A percentile compares a stretch with the other conserved stretches of the same genome.
Conservation (phyloP, 2,329 filamentous ascomycete genomes). For the Xylaria sp. region DNA sequence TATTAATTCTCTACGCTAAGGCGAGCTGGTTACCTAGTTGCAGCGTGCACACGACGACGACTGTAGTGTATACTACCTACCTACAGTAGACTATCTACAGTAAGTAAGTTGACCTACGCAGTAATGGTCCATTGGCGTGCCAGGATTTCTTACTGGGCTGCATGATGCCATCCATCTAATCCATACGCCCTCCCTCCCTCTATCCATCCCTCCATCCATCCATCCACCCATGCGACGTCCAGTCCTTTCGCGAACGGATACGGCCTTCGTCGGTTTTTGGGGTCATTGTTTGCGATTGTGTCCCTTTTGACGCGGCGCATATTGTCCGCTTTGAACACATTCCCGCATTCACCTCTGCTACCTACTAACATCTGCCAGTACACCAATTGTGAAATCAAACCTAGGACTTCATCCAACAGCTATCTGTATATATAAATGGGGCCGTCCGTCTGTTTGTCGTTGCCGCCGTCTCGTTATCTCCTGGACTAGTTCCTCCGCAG, state of each 20-base stretch:
- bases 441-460: conserved; percentile 2
- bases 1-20: no score
- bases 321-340: conserved; percentile 15
- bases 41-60: no score
- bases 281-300: conserved; percentile 27
- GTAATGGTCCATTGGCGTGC: conserved; percentile 1
- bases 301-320: conserved; percentile 6
- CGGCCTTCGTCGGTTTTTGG: not conserved
- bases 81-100: no score
- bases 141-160: not conserved
- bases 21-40: no score
- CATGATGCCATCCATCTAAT: no score
- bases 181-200: no score
- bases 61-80: no score
- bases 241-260: not conserved
- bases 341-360: not conserved
- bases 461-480: conserved; percentile 19
- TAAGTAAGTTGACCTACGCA: no score
- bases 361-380: not conserved
- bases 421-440: conserved; percentile 23
- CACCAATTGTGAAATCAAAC: no score
- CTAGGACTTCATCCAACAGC: not conserved
- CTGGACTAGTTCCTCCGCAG: not conserved
- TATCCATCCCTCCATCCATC: no score
- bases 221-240: not conserved